Conservation (phyloP, 2,329 filamentous ascomycete genomes). For the Pseudogymnoascus sp. region DNA sequence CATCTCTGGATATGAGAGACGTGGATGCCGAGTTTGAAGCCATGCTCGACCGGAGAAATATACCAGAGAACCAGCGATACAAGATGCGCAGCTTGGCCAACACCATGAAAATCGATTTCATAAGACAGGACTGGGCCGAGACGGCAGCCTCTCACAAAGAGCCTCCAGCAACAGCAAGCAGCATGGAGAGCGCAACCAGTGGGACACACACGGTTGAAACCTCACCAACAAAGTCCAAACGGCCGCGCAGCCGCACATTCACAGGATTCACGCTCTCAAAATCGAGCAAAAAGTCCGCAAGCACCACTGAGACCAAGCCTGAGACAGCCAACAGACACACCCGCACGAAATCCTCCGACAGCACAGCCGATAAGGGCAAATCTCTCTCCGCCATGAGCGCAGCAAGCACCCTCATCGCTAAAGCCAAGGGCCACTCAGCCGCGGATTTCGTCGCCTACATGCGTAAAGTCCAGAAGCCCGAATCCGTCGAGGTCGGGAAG, state of each 20-base stretch:
- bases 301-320: conserved; percentile 36
- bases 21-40: conserved; percentile 51
- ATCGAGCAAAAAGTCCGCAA: conserved; percentile 58
- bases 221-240: conserved; percentile 40
- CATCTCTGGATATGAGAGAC: conserved; percentile 40
- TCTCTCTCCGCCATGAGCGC: conserved; percentile 46
- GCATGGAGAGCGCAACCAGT: conserved; percentile 36
- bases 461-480: conserved; percentile 69
- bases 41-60: conserved; percentile 76
- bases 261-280: conserved; percentile 54
- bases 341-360: conserved; percentile 65
- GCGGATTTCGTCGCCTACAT: conserved; percentile 82
- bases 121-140: conserved; percentile 77
- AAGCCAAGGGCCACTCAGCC: conserved; percentile 64
- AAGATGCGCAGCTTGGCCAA: conserved; percentile 87
- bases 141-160: conserved; percentile 43
- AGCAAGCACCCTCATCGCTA: conserved; percentile 51
- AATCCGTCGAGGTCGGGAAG: conserved; percentile 85
- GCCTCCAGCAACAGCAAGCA: conserved; percentile 22
- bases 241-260: conserved; percentile 67
- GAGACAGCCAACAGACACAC: conserved; percentile 57
- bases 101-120: conserved; percentile 91
- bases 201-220: conserved; percentile 29
- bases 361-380: conserved; percentile 51
- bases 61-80: conserved; percentile 85